Percentiles rank a stretch among this genome's conserved stretches.
phyloP scores from a whole-genome alignment of 768 basidiomycete species.

The Tricholoma terreum region DNA sequence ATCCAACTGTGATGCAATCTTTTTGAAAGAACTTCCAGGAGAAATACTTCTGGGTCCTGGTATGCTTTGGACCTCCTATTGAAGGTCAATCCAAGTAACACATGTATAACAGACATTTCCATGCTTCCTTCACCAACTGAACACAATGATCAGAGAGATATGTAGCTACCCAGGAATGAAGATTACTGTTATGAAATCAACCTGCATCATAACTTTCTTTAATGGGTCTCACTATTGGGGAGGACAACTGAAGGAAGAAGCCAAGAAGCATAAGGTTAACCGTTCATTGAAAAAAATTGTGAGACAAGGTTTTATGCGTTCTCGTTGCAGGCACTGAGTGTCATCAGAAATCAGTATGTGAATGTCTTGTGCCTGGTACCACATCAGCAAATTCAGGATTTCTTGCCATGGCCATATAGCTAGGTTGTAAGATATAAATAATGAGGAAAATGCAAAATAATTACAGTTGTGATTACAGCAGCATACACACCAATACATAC shows the following conservation, averaged over 20 bases:
- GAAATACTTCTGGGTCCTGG: constrained; percentile 23
- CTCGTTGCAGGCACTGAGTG: constrained; percentile 19
- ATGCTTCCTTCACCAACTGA: constrained; percentile 16
- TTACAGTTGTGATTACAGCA: too few relatives aligned
- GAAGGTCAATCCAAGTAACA: too few relatives aligned
- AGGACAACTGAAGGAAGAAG: constrained; percentile 22
- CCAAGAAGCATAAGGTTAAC: constrained; percentile 9
- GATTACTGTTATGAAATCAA: neutral
- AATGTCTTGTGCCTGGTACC: too few relatives aligned
- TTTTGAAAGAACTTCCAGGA: constrained; percentile 16
- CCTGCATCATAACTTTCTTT: neutral
- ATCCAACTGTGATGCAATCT: constrained; percentile 28
- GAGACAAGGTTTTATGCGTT: constrained; percentile 16
- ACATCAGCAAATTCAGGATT: too few relatives aligned
- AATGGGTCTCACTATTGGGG: constrained; percentile 32
- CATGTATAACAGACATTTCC: neutral
- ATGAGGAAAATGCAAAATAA: too few relatives aligned
- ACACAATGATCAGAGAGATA: constrained; percentile 28
- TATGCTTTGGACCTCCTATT: neutral
- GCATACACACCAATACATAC: too few relatives aligned
- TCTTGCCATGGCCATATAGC: too few relatives aligned
- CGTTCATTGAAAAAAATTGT: constrained; percentile 14
- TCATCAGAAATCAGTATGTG: neutral
- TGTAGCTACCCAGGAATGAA: neutral
- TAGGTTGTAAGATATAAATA: too few relatives aligned